phyloP scores from a whole-genome alignment of 1,284 basidiomycete species.

The Laetiporus sulphureus region DNA sequence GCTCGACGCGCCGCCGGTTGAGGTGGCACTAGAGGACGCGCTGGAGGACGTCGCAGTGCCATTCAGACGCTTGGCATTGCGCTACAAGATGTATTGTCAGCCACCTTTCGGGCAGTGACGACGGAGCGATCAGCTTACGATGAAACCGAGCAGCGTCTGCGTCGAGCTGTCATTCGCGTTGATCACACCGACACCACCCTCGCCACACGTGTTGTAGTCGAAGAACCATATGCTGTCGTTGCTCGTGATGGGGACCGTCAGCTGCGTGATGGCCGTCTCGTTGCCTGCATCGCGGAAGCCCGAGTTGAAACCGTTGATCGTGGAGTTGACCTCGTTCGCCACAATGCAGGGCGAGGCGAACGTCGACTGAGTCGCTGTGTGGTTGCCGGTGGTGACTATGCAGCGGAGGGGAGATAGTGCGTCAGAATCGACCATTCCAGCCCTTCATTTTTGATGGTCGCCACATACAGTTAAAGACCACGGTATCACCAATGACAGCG shows the following conservation, averaged over 20 bases:
- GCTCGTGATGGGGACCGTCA: conserved; percentile 37
- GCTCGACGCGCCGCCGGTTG: conserved; percentile 6
- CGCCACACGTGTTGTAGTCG: conserved; percentile 45
- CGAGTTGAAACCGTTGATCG: conserved; percentile 55
- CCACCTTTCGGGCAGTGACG: too few species aligned
- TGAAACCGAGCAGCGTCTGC: conserved; percentile 47
- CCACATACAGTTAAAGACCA: conserved; percentile 48
- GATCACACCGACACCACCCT: conserved; percentile 56
- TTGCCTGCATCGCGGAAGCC: conserved; percentile 42
- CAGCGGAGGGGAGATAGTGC: not conserved
- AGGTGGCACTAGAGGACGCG: conserved; percentile 13
- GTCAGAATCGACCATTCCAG: not conserved
- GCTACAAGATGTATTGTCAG: conserved; percentile 23
- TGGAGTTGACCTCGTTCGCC: conserved; percentile 35
- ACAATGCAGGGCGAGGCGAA: conserved; percentile 47
- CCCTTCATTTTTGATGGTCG: not conserved
- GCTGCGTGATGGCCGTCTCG: conserved; percentile 37
- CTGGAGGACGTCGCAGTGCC: conserved; percentile 31
- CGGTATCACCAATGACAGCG: conserved; percentile 40
- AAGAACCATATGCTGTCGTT: conserved; percentile 54
- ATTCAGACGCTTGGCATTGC: conserved; percentile 47
- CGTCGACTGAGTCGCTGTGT: conserved; percentile 48
- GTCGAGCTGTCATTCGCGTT: conserved; percentile 43
- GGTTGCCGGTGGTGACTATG: conserved; percentile 50
- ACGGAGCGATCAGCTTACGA: conserved; percentile 38